Evolutionary conservation across 2,329 filamentous ascomycete genomes (phyloP).

Genomic region (Xylariaceae sp.): DNA sequence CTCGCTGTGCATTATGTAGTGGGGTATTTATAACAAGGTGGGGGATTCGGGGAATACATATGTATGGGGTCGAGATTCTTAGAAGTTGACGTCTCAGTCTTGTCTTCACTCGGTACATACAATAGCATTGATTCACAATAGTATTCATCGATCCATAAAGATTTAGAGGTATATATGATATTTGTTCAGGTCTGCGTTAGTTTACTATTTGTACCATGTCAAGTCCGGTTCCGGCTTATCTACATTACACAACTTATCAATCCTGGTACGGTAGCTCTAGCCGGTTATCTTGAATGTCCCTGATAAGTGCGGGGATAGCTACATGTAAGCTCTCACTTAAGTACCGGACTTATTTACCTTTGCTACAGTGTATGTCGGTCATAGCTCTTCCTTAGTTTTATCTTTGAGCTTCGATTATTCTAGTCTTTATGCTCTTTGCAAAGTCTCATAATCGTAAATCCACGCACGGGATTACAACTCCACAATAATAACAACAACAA

Average conservation of each 20-base stretch:
- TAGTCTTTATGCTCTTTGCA: background rate
- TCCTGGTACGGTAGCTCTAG: slow-evolving; percentile 30
- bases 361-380: too few relatives aligned
- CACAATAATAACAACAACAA: slow-evolving; percentile 3
- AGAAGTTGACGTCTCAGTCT: too few relatives aligned
- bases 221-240: background rate
- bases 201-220: background rate
- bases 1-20: background rate
- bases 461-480: background rate
- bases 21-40: background rate
- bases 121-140: background rate
- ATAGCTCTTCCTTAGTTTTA: background rate
- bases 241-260: background rate
- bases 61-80: background rate
- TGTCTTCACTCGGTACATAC: too few relatives aligned
- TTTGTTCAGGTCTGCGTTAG: background rate
- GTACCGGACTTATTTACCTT: background rate
- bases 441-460: background rate
- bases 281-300: slow-evolving; percentile 27
- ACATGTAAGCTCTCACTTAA: slow-evolving; percentile 1
- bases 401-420: background rate
- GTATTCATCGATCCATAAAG: background rate
- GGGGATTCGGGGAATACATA: background rate
- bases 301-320: slow-evolving; percentile 19
- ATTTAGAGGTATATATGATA: background rate